These are phyloP conservation scores for Diplodia corticola DNA, from an alignment of 2,329 filamentous ascomycete genomes.

Conservation along the genomic window DNA sequence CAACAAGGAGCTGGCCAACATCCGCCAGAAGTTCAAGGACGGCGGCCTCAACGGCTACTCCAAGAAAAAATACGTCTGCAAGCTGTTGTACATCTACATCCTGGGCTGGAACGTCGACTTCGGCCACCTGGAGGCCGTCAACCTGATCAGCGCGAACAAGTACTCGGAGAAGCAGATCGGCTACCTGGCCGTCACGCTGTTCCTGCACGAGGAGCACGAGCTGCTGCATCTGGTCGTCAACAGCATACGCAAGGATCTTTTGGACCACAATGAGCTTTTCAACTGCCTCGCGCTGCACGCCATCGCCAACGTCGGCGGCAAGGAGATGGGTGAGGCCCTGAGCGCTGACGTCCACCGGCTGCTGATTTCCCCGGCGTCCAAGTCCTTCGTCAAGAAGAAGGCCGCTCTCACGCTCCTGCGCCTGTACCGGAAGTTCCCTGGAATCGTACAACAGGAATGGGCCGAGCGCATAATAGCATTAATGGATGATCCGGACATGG, in stretches of 20 bases:
- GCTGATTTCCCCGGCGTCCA: slow-evolving; percentile 92
- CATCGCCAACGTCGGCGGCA: slow-evolving; percentile 94
- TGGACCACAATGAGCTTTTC: slow-evolving; percentile 95
- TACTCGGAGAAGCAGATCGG: slow-evolving; percentile 99
- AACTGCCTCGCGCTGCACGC: slow-evolving; percentile 96
- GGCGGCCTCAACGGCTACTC: slow-evolving; percentile 93
- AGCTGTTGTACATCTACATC: slow-evolving; percentile 98
- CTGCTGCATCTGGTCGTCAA: slow-evolving; percentile 95
- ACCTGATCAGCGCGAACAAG: slow-evolving; percentile 92
- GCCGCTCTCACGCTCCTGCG: slow-evolving; percentile 90
- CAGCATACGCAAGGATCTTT: slow-evolving; percentile 92
- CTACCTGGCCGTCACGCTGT: slow-evolving; percentile 94
- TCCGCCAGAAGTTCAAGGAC: slow-evolving; percentile 97
- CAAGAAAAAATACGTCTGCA: slow-evolving; percentile 99
- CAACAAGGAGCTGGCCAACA: slow-evolving; percentile 99
- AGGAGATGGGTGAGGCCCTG: slow-evolving; percentile 95
- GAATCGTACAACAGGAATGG: slow-evolving; percentile 95
- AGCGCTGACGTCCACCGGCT: slow-evolving; percentile 90
- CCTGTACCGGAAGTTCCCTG: slow-evolving; percentile 89
- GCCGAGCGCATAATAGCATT: slow-evolving; percentile 97
- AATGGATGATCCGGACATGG: slow-evolving; percentile 95
- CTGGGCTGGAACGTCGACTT: slow-evolving; percentile 99
- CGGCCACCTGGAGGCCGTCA: slow-evolving; percentile 96
- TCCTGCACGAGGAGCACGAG: slow-evolving; percentile 96
- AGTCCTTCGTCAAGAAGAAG: slow-evolving; percentile 99